Percentiles rank a stretch among this genome's conserved stretches.
phyloP scores from a whole-genome alignment of 2,329 filamentous ascomycete species.

The Pestalotiopsis sp. region DNA sequence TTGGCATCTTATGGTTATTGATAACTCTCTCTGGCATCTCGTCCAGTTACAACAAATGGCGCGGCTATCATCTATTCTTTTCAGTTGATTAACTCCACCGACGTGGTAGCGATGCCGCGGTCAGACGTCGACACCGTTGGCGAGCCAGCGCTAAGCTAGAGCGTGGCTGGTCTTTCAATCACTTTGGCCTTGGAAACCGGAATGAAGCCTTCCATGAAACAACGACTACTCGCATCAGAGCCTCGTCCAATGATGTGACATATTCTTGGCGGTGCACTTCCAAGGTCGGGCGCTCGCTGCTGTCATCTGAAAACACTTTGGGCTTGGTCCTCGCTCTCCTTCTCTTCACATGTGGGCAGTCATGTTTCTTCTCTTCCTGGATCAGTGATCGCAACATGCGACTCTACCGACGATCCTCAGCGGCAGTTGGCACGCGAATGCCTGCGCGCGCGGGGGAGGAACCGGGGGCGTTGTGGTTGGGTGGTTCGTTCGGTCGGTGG shows the following conservation, averaged over 20 bases:
- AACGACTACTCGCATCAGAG: not conserved
- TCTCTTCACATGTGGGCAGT: not conserved
- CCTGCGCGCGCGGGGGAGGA: not conserved
- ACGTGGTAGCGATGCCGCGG: not conserved
- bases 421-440: constrained; percentile 1
- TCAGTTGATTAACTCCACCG: too few species aligned
- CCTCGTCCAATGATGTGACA: not conserved
- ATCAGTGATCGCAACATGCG: not conserved
- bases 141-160: not conserved
- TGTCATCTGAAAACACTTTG: not conserved
- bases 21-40: too few species aligned
- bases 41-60: too few species aligned
- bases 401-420: not conserved
- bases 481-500: not conserved
- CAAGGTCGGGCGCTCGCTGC: not conserved
- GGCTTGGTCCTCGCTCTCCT: not conserved
- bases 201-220: constrained; percentile 9
- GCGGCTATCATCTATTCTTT: too few species aligned
- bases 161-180: not conserved
- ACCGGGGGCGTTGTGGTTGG: not conserved
- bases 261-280: not conserved
- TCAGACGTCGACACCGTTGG: not conserved
- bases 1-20: too few species aligned
- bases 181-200: constrained; percentile 5
- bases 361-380: not conserved